Base-by-base conservation (phyloP, 2,329 filamentous ascomycete genomes). In the Penicillium freii region DNA sequence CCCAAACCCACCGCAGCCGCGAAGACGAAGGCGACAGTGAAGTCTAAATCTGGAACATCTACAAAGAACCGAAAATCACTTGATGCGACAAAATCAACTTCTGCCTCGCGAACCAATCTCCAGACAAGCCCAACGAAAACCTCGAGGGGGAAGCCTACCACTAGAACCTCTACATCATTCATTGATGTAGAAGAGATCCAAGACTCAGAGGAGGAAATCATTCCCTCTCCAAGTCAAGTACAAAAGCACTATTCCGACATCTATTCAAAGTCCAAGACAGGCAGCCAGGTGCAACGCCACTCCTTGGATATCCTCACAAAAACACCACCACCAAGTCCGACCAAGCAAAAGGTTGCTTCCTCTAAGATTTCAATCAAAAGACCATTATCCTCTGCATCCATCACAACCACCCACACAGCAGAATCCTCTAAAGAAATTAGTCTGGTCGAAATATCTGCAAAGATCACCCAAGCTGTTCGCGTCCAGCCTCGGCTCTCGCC, bases 401-500 rank as follows among this genome's bases (percentile, higher is more conserved):
- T 19, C n/a, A 44, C 45, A 19, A 2, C 42, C 15, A 45, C 33
- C 13, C 36, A 38, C 48, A 31, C 40, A 44, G 17, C 19, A 21
- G 17, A 29, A 34, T 39, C 42, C 33, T 50, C 45, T 17, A 53
- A 36, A 39, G 46, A 34, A 9, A 56, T 29, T 62, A 78, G 54
- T 31, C 69, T 74, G 45, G 60, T 69, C 1, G 64, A 68, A 4
- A 63, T 85, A n/a, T 80, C 78, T 58, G 66, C 69, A 0, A 70
- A 73, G 34, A 83, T 86, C 51, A 81, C 80, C 6, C 65, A 71
- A 11, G 77, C 79, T 3, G 73, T 87, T 36, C 79, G 75, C 38
- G 69, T 71, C 7, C 75, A 80, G 29, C 69, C 75, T 19, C 75
- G 59, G 10, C 42, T 62, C 17, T 58, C 59, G 9, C 48, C 51